Evolutionary conservation across 2,329 filamentous ascomycete genomes (phyloP).

Genomic region (Penicillium sp.): DNA sequence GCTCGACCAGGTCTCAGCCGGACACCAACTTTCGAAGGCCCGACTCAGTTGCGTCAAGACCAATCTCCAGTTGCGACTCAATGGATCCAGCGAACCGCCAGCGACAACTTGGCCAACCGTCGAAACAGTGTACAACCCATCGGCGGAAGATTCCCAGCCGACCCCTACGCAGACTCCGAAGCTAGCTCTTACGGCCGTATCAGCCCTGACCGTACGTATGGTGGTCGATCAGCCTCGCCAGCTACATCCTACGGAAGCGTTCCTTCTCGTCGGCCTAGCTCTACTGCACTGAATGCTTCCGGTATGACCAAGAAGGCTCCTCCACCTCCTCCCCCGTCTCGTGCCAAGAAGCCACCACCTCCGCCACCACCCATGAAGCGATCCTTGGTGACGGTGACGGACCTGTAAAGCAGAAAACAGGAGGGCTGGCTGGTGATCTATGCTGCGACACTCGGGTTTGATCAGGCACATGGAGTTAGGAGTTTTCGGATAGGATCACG

Average conservation of each 20-base stretch:
- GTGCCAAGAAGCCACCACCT: conserved; percentile 70
- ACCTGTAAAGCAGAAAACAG: conserved; percentile 25
- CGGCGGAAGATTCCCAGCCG: conserved; percentile 46
- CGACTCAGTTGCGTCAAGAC: conserved; percentile 60
- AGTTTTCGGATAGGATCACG: conserved; percentile 10
- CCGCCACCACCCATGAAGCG: conserved; percentile 70
- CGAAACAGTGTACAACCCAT: conserved; percentile 57
- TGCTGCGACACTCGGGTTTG: background rate
- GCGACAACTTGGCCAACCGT: conserved; percentile 59
- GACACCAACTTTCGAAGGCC: conserved; percentile 65
- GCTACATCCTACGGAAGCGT: conserved; percentile 59
- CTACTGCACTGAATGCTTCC: conserved; percentile 47
- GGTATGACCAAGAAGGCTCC: conserved; percentile 59
- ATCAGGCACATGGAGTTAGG: conserved; percentile 22
- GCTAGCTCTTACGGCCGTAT: conserved; percentile 54
- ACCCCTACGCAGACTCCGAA: conserved; percentile 59
- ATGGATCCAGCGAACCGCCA: conserved; percentile 59
- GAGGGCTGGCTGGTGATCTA: background rate
- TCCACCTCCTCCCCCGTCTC: conserved; percentile 66
- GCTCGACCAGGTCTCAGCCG: conserved; percentile 58
- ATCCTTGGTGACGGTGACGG: conserved; percentile 41
- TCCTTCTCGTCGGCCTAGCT: conserved; percentile 59
- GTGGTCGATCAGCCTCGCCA: conserved; percentile 59
- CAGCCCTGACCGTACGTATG: conserved; percentile 57
- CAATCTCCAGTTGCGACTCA: conserved; percentile 55